phyloP scores from a whole-genome alignment of 306 rosid species.

The Trifolium repens region DNA sequence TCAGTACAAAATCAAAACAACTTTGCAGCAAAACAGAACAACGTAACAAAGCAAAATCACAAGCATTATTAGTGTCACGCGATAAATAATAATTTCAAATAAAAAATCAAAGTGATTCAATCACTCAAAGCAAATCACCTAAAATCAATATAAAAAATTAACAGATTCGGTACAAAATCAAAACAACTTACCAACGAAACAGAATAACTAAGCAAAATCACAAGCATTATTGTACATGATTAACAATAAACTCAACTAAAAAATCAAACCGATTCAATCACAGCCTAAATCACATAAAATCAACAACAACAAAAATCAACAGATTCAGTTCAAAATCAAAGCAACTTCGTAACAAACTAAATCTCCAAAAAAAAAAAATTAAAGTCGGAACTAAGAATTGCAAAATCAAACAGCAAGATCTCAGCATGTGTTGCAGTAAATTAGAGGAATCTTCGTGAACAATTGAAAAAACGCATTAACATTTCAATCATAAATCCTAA shows the following conservation, averaged over 20 bases:
- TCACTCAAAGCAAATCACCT: too few relatives aligned
- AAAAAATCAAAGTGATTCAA: too few relatives aligned
- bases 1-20: constrained; percentile 36
- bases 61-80: neutral
- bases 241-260: constrained; percentile 12
- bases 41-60: neutral
- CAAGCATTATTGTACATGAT: neutral
- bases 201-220: too few relatives aligned
- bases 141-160: too few relatives aligned
- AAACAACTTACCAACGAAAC: too few relatives aligned
- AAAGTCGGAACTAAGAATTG: neutral
- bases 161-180: too few relatives aligned
- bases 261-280: constrained; percentile 28
- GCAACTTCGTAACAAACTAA: constrained; percentile 10
- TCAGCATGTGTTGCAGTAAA: constrained; percentile 41
- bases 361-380: neutral
- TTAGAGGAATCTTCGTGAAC: constrained; percentile 32
- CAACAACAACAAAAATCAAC: neutral
- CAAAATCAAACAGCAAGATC: constrained; percentile 56
- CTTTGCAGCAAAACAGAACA: neutral
- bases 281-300: neutral
- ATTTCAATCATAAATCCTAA: constrained; percentile 19
- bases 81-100: too few relatives aligned
- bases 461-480: neutral
- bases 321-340: constrained; percentile 39